A percentile compares a stretch with the other conserved stretches of the same genome.
phyloP scores from a whole-genome alignment of 106 monocot species.

The Narthecium ossifragum region DNA sequence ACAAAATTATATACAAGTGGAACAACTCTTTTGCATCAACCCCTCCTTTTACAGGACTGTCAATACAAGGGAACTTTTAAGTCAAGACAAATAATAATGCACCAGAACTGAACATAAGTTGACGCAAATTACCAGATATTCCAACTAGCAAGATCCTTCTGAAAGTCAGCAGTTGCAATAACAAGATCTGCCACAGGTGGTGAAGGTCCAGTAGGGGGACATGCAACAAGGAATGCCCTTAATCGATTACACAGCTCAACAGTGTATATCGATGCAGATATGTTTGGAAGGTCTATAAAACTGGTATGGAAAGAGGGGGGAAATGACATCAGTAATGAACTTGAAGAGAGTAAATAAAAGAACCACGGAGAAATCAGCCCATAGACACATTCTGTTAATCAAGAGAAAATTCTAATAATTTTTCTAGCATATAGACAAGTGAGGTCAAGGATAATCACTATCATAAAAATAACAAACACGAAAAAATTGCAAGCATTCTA shows the following conservation, averaged over 20 bases:
- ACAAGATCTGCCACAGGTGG: slow-evolving; percentile 87
- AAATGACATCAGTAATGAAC: background rate
- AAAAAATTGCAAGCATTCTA: no score
- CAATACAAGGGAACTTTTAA: background rate
- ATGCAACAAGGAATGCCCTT: slow-evolving; percentile 85
- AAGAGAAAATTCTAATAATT: no score
- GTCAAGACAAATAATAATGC: background rate
- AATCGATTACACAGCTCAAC: slow-evolving; percentile 78
- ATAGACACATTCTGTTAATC: no score
- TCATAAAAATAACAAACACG: no score
- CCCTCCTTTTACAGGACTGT: slow-evolving; percentile 78
- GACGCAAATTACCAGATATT: slow-evolving; percentile 60
- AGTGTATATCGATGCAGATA: slow-evolving; percentile 81
- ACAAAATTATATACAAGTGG: slow-evolving; percentile 85
- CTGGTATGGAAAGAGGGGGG: slow-evolving; percentile 20
- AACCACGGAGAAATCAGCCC: no score
- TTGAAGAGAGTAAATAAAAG: background rate
- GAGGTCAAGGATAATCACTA: no score
- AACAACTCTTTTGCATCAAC: slow-evolving; percentile 98
- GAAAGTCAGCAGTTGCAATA: slow-evolving; percentile 88
- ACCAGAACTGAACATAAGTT: no score
- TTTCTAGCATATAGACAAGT: no score
- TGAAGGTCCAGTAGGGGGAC: slow-evolving; percentile 79
- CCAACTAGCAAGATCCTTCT: slow-evolving; percentile 87
- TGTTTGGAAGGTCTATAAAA: slow-evolving; percentile 86